Percentiles rank a stretch among this genome's conserved stretches.
These are phyloP conservation scores for Yarrowia galli DNA, from an alignment of 1,139 yeast genomes.

Conservation along the genomic window DNA sequence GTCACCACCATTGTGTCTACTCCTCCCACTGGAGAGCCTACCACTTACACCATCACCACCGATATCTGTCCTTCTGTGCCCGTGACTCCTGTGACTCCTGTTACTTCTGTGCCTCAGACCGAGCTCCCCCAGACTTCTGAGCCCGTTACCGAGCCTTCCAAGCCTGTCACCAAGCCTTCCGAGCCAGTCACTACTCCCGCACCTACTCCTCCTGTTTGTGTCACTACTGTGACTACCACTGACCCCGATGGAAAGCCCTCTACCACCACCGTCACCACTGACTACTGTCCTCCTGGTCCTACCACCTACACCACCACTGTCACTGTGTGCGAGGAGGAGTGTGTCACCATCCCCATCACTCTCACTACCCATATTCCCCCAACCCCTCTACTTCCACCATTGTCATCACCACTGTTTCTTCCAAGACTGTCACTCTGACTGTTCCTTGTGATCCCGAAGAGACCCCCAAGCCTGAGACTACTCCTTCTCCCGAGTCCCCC, in stretches of 20 bases:
- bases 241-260: slow-evolving; percentile 23
- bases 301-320: slow-evolving; percentile 16
- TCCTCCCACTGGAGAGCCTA: slow-evolving; percentile 1
- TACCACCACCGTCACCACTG: slow-evolving; percentile 19
- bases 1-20: slow-evolving; percentile 4
- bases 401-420: slow-evolving; percentile 1
- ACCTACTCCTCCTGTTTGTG: background rate
- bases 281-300: slow-evolving; percentile 20
- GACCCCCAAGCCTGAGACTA: background rate
- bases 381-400: background rate
- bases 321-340: slow-evolving; percentile 10
- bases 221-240: slow-evolving; percentile 16
- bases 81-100: background rate
- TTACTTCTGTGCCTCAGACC: slow-evolving; percentile 6
- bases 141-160: background rate
- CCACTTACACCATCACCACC: background rate
- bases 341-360: slow-evolving; percentile 17
- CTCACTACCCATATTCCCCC: slow-evolving; percentile 3
- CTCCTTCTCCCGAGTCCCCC: background rate
- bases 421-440: slow-evolving; percentile 8
- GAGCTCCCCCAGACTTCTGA: slow-evolving; percentile 7
- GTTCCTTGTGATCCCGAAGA: slow-evolving; percentile 31
- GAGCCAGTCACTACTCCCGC: background rate
- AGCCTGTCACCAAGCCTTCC: background rate
- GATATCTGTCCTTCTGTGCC: background rate